A percentile compares a stretch with the other conserved stretches of the same genome.
These are phyloP conservation scores for Clitocybe nebularis DNA, from an alignment of 1,284 basidiomycete genomes.

Conservation along the genomic window DNA sequence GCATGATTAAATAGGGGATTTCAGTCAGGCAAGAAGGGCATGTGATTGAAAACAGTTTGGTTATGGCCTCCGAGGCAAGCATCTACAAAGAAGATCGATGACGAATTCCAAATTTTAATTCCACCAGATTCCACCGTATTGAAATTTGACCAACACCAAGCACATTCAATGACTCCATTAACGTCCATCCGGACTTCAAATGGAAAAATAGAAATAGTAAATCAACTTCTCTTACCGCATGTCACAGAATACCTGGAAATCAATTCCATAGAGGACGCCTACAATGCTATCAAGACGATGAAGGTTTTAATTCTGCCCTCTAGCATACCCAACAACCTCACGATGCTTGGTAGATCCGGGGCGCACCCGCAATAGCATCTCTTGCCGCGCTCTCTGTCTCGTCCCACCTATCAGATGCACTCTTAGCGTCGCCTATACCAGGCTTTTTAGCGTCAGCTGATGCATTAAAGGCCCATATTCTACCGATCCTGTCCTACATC, in stretches of 20 bases:
- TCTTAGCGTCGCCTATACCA: slow-evolving; percentile 40
- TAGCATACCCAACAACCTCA: slow-evolving; percentile 7
- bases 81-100: too few relatives aligned
- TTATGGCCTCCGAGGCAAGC: too few relatives aligned
- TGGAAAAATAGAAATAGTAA: slow-evolving; percentile 76
- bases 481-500: slow-evolving; percentile 65
- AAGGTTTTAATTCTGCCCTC: slow-evolving; percentile 44
- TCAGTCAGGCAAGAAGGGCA: too few relatives aligned
- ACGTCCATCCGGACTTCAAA: slow-evolving; percentile 64
- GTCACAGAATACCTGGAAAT: slow-evolving; percentile 72
- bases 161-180: slow-evolving; percentile 36
- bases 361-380: slow-evolving; percentile 92
- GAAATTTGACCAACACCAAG: neutral
- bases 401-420: slow-evolving; percentile 48
- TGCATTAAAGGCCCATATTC: slow-evolving; percentile 48
- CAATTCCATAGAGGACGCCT: slow-evolving; percentile 72
- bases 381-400: slow-evolving; percentile 81
- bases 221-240: slow-evolving; percentile 85
- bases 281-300: slow-evolving; percentile 92
- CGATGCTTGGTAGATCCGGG: slow-evolving; percentile 62
- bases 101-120: too few relatives aligned
- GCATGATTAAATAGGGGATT: too few relatives aligned
- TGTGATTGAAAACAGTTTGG: too few relatives aligned
- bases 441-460: slow-evolving; percentile 47
- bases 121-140: too few relatives aligned